Evolutionary conservation across 805 yeast genomes (phyloP).

Genomic region (Suhomyces tanzawaensis): DNA sequence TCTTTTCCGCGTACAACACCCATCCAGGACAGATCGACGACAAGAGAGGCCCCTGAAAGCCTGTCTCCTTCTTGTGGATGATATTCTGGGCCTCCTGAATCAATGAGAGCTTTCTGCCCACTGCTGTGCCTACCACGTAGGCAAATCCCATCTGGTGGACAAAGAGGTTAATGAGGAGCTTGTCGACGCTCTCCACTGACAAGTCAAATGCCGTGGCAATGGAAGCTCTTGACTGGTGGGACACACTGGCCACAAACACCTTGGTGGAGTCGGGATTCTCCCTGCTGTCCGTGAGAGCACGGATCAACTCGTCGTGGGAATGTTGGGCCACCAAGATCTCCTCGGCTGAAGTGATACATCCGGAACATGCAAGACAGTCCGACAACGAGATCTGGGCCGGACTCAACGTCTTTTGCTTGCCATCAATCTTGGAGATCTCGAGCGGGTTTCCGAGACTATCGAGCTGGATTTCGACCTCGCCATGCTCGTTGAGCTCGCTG

Average conservation of each 20-base stretch:
- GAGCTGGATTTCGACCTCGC: conserved; percentile 55
- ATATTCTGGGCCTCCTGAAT: conserved; percentile 37
- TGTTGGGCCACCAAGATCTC: conserved; percentile 89
- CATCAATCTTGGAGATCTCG: conserved; percentile 66
- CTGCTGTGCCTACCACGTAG: conserved; percentile 78
- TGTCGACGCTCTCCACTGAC: conserved; percentile 56
- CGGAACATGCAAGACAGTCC: conserved; percentile 95
- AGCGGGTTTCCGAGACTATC: conserved; percentile 58
- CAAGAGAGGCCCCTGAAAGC: conserved; percentile 48
- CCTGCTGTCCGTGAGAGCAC: conserved; percentile 43
- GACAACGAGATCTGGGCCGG: conserved; percentile 86
- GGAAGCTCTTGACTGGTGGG: conserved; percentile 85
- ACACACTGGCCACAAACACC: conserved; percentile 68
- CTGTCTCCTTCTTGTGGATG: conserved; percentile 43
- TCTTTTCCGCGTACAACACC: conserved; percentile 93
- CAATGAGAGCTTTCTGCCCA: conserved; percentile 72
- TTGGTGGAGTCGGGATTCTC: conserved; percentile 25
- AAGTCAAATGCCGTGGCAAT: conserved; percentile 65
- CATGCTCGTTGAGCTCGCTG: conserved; percentile 22
- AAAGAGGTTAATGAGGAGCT: conserved; percentile 57
- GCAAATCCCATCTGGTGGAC: conserved; percentile 60
- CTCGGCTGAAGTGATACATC: conserved; percentile 97
- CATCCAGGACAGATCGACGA: conserved; percentile 92
- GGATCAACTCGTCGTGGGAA: conserved; percentile 74
- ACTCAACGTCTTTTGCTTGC: conserved; percentile 49